phyloP scores from a whole-genome alignment of 2,329 filamentous ascomycete genomes.

The Biscogniauxia sp. region DNA sequence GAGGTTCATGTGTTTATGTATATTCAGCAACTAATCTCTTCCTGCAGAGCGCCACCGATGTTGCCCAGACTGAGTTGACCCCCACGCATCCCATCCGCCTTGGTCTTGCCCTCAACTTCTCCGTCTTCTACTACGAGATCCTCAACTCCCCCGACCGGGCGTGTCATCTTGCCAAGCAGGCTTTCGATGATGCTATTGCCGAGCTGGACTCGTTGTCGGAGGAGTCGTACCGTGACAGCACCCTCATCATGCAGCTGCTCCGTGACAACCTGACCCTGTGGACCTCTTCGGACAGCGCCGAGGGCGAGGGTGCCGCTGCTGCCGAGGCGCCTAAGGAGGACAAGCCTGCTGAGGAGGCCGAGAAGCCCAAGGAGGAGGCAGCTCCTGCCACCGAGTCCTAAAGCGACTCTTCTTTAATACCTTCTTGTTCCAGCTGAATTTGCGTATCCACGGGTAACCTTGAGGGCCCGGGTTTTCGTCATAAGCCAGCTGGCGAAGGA shows the following conservation, averaged over 20 bases:
- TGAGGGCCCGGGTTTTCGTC: slow-evolving; percentile 26
- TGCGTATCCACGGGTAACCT: slow-evolving; percentile 25
- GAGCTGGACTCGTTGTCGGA: slow-evolving; percentile 97
- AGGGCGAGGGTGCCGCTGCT: slow-evolving; percentile 65
- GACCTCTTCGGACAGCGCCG: slow-evolving; percentile 89
- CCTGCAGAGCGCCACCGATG: slow-evolving; percentile 85
- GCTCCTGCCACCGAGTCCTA: slow-evolving; percentile 53
- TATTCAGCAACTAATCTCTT: slow-evolving; percentile 13
- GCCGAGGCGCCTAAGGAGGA: slow-evolving; percentile 58
- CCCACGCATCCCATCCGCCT: slow-evolving; percentile 98
- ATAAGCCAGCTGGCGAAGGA: slow-evolving; percentile 32
- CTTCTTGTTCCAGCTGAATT: slow-evolving; percentile 38
- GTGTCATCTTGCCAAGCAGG: slow-evolving; percentile 98
- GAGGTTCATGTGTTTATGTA: not conserved
- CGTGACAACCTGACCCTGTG: slow-evolving; percentile 97
- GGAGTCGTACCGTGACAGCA: slow-evolving; percentile 98
- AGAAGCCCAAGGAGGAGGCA: slow-evolving; percentile 57
- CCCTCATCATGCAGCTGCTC: slow-evolving; percentile 98
- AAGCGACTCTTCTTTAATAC: slow-evolving; percentile 35
- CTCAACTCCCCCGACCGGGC: slow-evolving; percentile 96
- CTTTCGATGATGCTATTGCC: slow-evolving; percentile 96
- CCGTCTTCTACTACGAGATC: slow-evolving; percentile 99
- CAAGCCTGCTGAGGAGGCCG: slow-evolving; percentile 46
- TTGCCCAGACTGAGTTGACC: slow-evolving; percentile 95
- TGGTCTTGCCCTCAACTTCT: slow-evolving; percentile 97